These are phyloP conservation scores for Trichophyton mentagrophytes DNA, from an alignment of 2,329 filamentous ascomycete species.

Conservation along the genomic window DNA sequence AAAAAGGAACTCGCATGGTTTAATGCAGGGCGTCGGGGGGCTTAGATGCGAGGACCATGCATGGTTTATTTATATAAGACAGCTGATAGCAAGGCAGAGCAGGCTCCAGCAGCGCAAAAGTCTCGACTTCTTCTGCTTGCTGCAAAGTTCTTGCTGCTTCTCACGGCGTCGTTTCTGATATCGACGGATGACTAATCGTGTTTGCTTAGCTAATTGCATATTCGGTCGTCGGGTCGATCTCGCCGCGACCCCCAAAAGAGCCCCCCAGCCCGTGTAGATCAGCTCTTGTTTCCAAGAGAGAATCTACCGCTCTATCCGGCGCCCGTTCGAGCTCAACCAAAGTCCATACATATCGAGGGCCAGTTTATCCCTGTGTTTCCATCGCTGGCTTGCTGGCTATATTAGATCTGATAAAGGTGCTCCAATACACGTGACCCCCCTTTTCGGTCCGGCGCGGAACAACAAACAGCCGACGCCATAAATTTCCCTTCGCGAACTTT, in stretches of 20 bases:
- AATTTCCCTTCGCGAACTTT: background rate
- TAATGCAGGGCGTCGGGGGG: background rate
- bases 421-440: background rate
- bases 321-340: no score
- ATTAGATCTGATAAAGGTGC: background rate
- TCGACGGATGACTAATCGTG: background rate
- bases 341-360: no score
- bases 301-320: no score
- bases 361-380: no score
- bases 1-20: background rate
- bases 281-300: no score
- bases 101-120: background rate
- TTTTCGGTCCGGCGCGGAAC: background rate
- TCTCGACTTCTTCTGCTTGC: background rate
- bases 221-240: no score
- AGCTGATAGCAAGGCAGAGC: background rate
- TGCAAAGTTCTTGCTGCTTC: background rate
- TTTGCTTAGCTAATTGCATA: background rate
- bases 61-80: background rate
- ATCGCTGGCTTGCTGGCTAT: background rate
- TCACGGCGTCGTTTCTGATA: background rate
- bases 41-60: background rate
- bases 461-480: background rate
- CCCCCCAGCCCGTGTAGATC: no score
- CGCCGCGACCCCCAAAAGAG: no score